Base-by-base conservation (phyloP, 1,139 yeast genomes). In the Taphrina pruni region DNA sequence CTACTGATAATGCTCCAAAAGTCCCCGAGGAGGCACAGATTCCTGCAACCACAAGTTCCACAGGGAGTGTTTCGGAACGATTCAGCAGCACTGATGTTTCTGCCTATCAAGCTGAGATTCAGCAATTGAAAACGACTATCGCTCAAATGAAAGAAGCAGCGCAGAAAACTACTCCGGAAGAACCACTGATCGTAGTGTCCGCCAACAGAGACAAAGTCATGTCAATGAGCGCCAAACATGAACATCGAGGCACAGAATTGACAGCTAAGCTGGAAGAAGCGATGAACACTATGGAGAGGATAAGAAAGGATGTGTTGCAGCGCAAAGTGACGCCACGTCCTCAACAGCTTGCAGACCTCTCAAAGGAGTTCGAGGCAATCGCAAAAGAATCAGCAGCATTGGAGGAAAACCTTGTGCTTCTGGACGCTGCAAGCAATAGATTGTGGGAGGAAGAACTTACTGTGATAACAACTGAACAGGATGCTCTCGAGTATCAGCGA, bases 381-480 rank as follows among this genome's bases (percentile, higher is more conserved):
- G 83, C 84, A 70, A 70, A 74, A 0, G 83, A 84, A 17, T 81
- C 93, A 61, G 78, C 78, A 2, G 78, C 79, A 6, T 84, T 93
- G 84, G 82, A 84, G n/a, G 79, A 79, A 7, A 92, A 86, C 75
- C 88, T 95, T 56, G 75, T 79, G 0, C 82, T 81, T 12, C 98
- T 92, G 75, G 89, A 89, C 73, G 88, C 92, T 4, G 87, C 87
- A 51, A 92, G 98, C 97, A 90, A 91, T 76, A 87, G 86, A 74
- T 88, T 91, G 38, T 94, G 99, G 98, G 97, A 93, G 77, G 82
- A 88, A 6, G 97, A 93, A 75, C 83, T 94, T 71, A 96, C 91
- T 73, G 88, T 88, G 58, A 95, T 94, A 32, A 89, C 97, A 72
- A 97, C 91, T 74, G 97, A 93, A 75, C 98, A 94, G 77, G 96